Percentiles rank a stretch among this genome's conserved stretches.
Evolutionary conservation across 495 filamentous ascomycete genomes (phyloP).

Genomic region (Podospora conica): DNA sequence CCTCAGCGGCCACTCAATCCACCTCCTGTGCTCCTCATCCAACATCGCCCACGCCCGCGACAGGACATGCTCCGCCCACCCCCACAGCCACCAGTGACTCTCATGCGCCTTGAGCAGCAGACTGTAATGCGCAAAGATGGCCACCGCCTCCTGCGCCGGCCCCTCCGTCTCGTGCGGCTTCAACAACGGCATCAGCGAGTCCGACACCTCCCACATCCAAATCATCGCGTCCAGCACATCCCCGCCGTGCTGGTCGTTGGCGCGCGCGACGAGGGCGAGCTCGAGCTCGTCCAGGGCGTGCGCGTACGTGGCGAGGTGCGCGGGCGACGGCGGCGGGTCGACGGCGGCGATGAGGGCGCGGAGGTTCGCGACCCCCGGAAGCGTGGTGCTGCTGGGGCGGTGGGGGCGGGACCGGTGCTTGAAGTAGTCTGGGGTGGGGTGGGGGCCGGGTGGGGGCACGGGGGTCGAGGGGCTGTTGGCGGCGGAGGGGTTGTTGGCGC

Average conservation of each 20-base stretch:
- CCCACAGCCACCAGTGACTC: conserved; percentile 32
- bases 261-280: conserved; percentile 15
- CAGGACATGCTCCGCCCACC: conserved; percentile 30
- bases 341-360: conserved; percentile 9
- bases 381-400: background rate
- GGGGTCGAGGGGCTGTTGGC: background rate
- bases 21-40: conserved; percentile 26
- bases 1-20: conserved; percentile 32
- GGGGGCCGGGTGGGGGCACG: conserved; percentile 3
- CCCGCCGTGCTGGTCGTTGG: conserved; percentile 9
- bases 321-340: background rate
- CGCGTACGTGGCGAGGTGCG: conserved; percentile 15
- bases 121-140: conserved; percentile 32
- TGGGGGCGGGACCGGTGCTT: background rate
- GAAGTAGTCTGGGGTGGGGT: conserved; percentile 9
- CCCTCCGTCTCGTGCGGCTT: conserved; percentile 1
- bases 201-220: conserved; percentile 30
- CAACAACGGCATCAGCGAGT: conserved; percentile 30
- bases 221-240: conserved; percentile 34
- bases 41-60: conserved; percentile 24
- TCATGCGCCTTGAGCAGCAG: conserved; percentile 28
- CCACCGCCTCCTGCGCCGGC: conserved; percentile 29
- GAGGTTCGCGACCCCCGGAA: background rate
- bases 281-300: conserved; percentile 31
- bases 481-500: background rate